Evolutionary conservation across 1,284 basidiomycete species (phyloP), one percentile per base, ranked within the genome.

Genomic region (Singerocomus rubriflavus): DNA sequence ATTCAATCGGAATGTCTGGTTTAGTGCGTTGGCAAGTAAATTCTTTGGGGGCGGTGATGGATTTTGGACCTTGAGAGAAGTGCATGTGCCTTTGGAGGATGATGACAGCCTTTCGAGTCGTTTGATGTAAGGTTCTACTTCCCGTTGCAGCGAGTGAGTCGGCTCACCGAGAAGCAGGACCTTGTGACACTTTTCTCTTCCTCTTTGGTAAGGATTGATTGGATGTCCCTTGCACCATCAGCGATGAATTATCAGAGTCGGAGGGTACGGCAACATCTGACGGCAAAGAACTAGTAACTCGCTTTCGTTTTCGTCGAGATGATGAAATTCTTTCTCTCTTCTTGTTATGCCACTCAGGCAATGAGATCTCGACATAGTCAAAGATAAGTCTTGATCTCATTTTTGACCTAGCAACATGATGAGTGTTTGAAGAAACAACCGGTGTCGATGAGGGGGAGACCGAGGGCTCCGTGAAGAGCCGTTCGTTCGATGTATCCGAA

Each of bases 91-190:
- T 44, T 56, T 50, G 41, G 33, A 30, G 25, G 46, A 40, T 40
- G 32, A 44, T 35, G 46, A 17, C 33, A 25, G 50, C 54, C 63
- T 65, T 68, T 60, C 56, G 54, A 59, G 63, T 51, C 38, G 54
- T 46, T 25, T 51, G 50, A 46, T 47, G 34, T 63, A 48, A 63
- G 62, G 62, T 51, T 64, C 57, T 58, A 53, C 62, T 67, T 65
- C 65, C 53, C 46, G 51, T 33, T 30, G 50, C 63, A 67, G 65
- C 61, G 65, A 66, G 62, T 51, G 55, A 51, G 59, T 51, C 50
- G 50, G 63, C 62, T 63, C 63, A 63, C 62, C 62, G 63, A 58
- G 62, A 67, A 63, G 61, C 62, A 63, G 63, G 39, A 56, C 65
- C 59, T 51, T 40, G 56, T 11, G 50, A 36, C 31, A 39, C 38